phyloP scores from a whole-genome alignment of 106 monocot genomes.

The Dioscorea zingiberensis region DNA sequence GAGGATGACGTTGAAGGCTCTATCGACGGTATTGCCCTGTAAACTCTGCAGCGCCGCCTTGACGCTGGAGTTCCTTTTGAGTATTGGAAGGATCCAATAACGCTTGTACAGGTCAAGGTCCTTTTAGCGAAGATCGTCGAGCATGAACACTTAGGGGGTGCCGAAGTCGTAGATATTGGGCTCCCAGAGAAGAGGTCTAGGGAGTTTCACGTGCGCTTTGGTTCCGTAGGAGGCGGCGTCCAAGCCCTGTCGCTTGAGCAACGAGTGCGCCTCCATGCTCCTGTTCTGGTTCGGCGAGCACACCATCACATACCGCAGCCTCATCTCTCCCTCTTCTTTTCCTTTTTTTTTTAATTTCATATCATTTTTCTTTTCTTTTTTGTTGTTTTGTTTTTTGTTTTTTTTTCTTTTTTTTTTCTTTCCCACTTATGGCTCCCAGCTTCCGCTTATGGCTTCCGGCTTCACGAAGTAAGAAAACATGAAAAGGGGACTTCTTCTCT shows the following conservation, averaged over 20 bases:
- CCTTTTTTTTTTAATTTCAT: too few species aligned
- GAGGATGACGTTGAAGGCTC: slow-evolving; percentile 72
- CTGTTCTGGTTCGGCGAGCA: slow-evolving; percentile 99
- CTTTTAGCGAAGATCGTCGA: slow-evolving; percentile 78
- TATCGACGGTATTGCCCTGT: slow-evolving; percentile 84
- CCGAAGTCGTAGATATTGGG: slow-evolving; percentile 97
- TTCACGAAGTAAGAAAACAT: too few species aligned
- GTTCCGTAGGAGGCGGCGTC: slow-evolving; percentile 94
- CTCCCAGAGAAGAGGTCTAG: slow-evolving; percentile 85
- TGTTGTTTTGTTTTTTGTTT: too few species aligned
- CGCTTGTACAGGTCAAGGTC: slow-evolving; percentile 83
- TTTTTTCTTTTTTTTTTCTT: too few species aligned
- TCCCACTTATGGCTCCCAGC: too few species aligned
- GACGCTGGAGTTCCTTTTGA: slow-evolving; percentile 70
- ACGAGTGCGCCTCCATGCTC: slow-evolving; percentile 98
- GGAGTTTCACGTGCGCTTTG: slow-evolving; percentile 90
- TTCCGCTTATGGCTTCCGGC: too few species aligned
- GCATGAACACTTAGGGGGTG: slow-evolving; percentile 83
- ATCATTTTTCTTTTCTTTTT: too few species aligned
- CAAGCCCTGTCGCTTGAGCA: slow-evolving; percentile 70
- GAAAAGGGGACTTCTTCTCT: too few species aligned
- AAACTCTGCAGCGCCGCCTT: slow-evolving; percentile 90
- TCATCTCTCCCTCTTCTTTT: slow-evolving; percentile 27
- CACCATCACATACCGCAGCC: slow-evolving; percentile 78
- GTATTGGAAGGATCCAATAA: slow-evolving; percentile 89